These are phyloP conservation scores for Populus davidiana DNA, from an alignment of 345 rosid species.

Conservation along the genomic window DNA sequence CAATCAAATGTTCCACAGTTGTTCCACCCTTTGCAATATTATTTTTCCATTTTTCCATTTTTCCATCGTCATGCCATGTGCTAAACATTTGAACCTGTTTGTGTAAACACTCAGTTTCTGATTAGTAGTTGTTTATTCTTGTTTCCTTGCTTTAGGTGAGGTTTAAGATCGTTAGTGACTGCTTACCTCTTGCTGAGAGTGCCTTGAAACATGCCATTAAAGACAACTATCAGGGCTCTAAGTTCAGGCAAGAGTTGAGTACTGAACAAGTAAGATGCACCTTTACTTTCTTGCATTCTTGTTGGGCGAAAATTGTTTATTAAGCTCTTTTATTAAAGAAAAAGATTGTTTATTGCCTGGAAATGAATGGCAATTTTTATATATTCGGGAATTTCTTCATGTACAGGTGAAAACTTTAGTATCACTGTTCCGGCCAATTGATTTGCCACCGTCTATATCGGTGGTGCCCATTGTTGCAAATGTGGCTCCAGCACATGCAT, in stretches of 20 bases:
- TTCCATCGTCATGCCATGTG: neutral
- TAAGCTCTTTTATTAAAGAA: neutral
- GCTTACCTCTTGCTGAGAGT: slow-evolving; percentile 35
- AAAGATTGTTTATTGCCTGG: neutral
- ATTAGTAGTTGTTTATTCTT: neutral
- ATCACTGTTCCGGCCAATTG: slow-evolving; percentile 26
- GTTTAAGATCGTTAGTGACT: slow-evolving; percentile 33
- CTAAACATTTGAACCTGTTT: neutral
- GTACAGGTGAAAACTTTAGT: slow-evolving; percentile 27
- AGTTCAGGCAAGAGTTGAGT: slow-evolving; percentile 33
- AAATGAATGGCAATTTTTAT: neutral
- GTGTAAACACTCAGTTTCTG: neutral
- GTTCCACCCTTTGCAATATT: neutral
- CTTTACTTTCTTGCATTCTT: neutral
- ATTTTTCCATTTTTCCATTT: neutral
- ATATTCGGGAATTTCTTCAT: neutral
- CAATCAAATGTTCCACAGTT: neutral
- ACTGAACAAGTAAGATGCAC: slow-evolving; percentile 19
- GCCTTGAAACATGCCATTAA: slow-evolving; percentile 28
- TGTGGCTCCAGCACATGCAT: too few relatives aligned
- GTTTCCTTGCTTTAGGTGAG: slow-evolving; percentile 22
- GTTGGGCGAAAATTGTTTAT: neutral
- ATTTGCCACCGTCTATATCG: slow-evolving; percentile 8
- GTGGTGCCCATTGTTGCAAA: neutral
- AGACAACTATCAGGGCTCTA: slow-evolving; percentile 31